Base-by-base conservation (phyloP, 2,329 filamentous ascomycete genomes). In the Nemania sp. region DNA sequence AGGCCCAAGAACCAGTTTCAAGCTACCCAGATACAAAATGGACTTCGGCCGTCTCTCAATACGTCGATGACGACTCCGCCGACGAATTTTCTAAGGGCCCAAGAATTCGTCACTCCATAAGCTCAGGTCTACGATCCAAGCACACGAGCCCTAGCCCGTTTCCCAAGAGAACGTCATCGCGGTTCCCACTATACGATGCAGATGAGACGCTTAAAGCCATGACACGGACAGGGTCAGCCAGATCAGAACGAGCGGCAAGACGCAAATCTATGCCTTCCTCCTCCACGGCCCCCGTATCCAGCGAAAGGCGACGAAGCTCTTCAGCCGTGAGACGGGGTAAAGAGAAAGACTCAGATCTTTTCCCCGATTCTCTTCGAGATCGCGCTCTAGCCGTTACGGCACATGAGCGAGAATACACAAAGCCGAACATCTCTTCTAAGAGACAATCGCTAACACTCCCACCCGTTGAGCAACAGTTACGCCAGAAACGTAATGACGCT, bases 1-100 rank as follows among this genome's bases (percentile, higher is more conserved):
- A 77, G 11, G 78, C 80, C 0, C 76, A 77, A 27, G 77, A 78
- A 1, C 82, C 80, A 32, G 81, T 83, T 68, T 73, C 79, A 10
- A 70, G 67, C 13, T 32, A 52, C 3, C 38, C 11, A 24, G 45
- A 49, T 22, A 24, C 55, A 41, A 62, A 29, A 41, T 29, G 26
- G 35, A 52, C 69, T 38, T 67, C 66, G 18, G 24, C 54, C 1
- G 45, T 65, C 7, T 60, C 65, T 10, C 62, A 57, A 41, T 59
- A 64, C 29, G 54, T 57, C 6, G 66, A 71, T 57, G 68, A 71
- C 18, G 72, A 59, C 63, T 54, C 61, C 54, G 70, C 64, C 27
- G 70, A 63, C 41, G 64, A 71, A 45, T 63, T 43, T 26, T 64
- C 59, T 8, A 66, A 55, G 45, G 69, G 52, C 47, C 66, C 57